A percentile compares a stretch with the other conserved stretches of the same genome.
Conservation (phyloP, 805 yeast genomes). For the Maudiozyma bulderi region DNA sequence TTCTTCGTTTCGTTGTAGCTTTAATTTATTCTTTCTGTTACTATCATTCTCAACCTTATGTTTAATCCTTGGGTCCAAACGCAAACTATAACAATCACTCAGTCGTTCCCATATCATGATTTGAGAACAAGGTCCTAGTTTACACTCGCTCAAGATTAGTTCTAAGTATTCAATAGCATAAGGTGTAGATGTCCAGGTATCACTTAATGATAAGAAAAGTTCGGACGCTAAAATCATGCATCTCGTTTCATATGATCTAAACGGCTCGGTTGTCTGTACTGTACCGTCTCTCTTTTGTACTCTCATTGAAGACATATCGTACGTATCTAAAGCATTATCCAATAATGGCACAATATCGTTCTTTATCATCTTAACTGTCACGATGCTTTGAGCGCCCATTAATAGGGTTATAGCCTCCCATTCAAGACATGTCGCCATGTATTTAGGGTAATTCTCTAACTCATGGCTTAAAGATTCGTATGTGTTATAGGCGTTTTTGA, state of each 20-base stretch:
- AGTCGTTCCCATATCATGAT: slow-evolving; percentile 46
- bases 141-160: slow-evolving; percentile 38
- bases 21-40: slow-evolving; percentile 3
- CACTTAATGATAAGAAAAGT: slow-evolving; percentile 40
- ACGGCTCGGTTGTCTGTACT: slow-evolving; percentile 3
- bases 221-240: slow-evolving; percentile 62
- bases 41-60: slow-evolving; percentile 15
- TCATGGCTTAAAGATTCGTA: slow-evolving; percentile 79
- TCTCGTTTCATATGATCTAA: slow-evolving; percentile 55
- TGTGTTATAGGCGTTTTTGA: slow-evolving; percentile 69
- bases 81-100: slow-evolving; percentile 40
- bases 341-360: slow-evolving; percentile 38
- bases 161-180: slow-evolving; percentile 36
- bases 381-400: slow-evolving; percentile 41
- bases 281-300: not conserved
- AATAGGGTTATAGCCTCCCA: slow-evolving; percentile 70
- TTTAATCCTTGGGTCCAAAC: slow-evolving; percentile 32
- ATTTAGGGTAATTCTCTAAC: slow-evolving; percentile 42
- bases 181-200: slow-evolving; percentile 35
- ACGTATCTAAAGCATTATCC: slow-evolving; percentile 18
- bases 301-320: slow-evolving; percentile 30
- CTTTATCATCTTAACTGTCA: slow-evolving; percentile 34
- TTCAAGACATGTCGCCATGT: slow-evolving; percentile 70
- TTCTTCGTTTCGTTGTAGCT: not conserved
- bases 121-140: slow-evolving; percentile 37